Evolutionary conservation across 495 filamentous ascomycete species (phyloP), one percentile per base, ranked within the genome.

Genomic region (Podospora pseudopauciseta): DNA sequence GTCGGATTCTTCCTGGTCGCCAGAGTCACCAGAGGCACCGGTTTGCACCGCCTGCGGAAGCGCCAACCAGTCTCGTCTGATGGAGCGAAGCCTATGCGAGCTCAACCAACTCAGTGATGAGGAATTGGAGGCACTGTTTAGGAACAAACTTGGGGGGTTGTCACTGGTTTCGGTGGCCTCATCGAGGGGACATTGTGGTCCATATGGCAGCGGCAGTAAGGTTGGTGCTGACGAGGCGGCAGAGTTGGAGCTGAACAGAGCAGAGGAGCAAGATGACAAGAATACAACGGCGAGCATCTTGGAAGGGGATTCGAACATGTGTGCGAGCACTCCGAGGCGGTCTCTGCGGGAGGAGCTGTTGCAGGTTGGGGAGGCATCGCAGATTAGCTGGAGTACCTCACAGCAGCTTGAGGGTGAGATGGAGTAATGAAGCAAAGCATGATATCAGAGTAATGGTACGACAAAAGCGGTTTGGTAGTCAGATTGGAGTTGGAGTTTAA

Each of bases 281-380:
- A 49, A 49, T 5, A 20, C 55, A 26, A 58, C 55, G 13, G 5
- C 23, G 55, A 58, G 55, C 15, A 58, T 58, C n/a, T 58, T 58
- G 55, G 55, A 58, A 20, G 55, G 23, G 55, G 55, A 58, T 26
- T 58, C 55, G 1, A 58, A 18, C 55, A 15, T 58, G 55, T 19
- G n/a, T 20, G 55, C 55, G 11, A 58, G 55, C 55, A 58, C 55
- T 58, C 55, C 55, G 55, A 58, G 23, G 55, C 55, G 55, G 55
- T 58, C 55, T 20, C 18, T 58, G 55, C 55, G 55, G 6, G 55
- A 58, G n/a, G 55, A 58, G 55, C 55, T 58, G 55, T 58, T 58
- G 55, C 55, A 18, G 55, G 55, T 58, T 20, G 55, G 55, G n/a
- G 55, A 58, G 55, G 23, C 18, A 7, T 58, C 55, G 18, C 55